Conservation (phyloP, 805 yeast genomes). For the Kuraishia hungarica region DNA sequence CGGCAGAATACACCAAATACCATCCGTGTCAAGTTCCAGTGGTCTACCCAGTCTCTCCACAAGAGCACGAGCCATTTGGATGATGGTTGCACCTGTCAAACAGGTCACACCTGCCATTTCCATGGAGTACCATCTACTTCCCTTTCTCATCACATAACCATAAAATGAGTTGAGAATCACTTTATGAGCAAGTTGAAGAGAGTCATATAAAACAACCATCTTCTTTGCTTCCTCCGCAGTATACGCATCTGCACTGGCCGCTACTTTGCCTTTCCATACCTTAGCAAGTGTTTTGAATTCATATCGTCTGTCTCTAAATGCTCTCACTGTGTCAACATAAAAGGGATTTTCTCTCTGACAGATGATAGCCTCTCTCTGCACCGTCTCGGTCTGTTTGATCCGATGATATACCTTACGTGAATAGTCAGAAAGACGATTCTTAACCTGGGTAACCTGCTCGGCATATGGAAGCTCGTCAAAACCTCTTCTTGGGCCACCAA, state of each 20-base stretch:
- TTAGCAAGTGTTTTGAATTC: slow-evolving; percentile 92
- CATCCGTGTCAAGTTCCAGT: slow-evolving; percentile 94
- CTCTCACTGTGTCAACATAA: slow-evolving; percentile 89
- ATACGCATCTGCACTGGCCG: slow-evolving; percentile 45
- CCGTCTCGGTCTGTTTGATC: slow-evolving; percentile 71
- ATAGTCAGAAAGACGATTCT: slow-evolving; percentile 74
- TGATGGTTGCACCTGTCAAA: slow-evolving; percentile 94
- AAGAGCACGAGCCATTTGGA: slow-evolving; percentile 90
- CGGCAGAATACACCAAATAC: slow-evolving; percentile 98
- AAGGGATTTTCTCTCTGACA: slow-evolving; percentile 98
- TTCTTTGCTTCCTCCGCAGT: slow-evolving; percentile 85
- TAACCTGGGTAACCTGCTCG: slow-evolving; percentile 71
- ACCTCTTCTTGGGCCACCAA: slow-evolving; percentile 47
- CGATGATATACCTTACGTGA: slow-evolving; percentile 80
- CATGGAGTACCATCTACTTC: slow-evolving; percentile 98
- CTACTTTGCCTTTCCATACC: slow-evolving; percentile 81
- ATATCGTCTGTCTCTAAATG: slow-evolving; percentile 91
- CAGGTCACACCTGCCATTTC: slow-evolving; percentile 99
- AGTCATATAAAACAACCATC: slow-evolving; percentile 89
- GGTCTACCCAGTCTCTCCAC: slow-evolving; percentile 95
- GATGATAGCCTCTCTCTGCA: slow-evolving; percentile 85
- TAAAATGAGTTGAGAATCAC: slow-evolving; percentile 94
- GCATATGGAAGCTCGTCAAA: slow-evolving; percentile 71
- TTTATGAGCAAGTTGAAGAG: slow-evolving; percentile 93
- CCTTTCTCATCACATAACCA: slow-evolving; percentile 98